Evolutionary conservation across 1,284 basidiomycete species (phyloP), one percentile per base, ranked within the genome.

Genomic region (Puccinia polysora): DNA sequence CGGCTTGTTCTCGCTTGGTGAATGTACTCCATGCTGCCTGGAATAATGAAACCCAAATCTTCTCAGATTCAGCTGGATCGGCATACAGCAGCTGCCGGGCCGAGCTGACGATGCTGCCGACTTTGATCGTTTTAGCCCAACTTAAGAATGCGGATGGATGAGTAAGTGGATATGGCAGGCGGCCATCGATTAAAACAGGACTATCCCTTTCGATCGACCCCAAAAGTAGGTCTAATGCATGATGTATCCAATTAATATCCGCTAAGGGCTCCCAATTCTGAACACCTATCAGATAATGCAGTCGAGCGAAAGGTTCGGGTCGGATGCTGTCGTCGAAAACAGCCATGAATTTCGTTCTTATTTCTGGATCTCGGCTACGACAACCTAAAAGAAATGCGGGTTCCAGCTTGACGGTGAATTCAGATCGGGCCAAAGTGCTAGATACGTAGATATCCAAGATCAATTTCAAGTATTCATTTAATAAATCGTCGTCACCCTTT

Each of bases 221-320:
- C 12, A 98, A 85, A 23, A 97, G 82, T 30, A 98, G 86, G 78
- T 96, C 90, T 30, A 97, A 83, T 38, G 93, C 91, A 53, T 97
- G 85, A 75, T 90, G 89, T 56, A 96, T 89, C 96, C 96, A 99
- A 79, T 97, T 94, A 74, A 90, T 87, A 76, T 97, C 92, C 1
- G 90, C 87, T 20, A 99, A 81, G 10, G 88, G 86, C 76, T 98
- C 96, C 96, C 97, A 99, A 79, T 85, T 95, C 81, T 98, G 94
- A 23, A 93, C 87, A 32, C 91, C 93, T 63, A 96, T 84, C 74
- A 98, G 86, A 80, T 96, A 97, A 64, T 89, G 89, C 60, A 99
- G 81, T 32, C 96, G 88, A 73, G 85, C 87, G 64, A 87, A 86
- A 14, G 96, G 83, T 0, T 89, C 87, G 32, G 89, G 86, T 18